Percentiles rank a stretch among this genome's conserved stretches.
phyloP scores from a whole-genome alignment of 1,139 yeast genomes.

The Geotrichum fermentans region DNA sequence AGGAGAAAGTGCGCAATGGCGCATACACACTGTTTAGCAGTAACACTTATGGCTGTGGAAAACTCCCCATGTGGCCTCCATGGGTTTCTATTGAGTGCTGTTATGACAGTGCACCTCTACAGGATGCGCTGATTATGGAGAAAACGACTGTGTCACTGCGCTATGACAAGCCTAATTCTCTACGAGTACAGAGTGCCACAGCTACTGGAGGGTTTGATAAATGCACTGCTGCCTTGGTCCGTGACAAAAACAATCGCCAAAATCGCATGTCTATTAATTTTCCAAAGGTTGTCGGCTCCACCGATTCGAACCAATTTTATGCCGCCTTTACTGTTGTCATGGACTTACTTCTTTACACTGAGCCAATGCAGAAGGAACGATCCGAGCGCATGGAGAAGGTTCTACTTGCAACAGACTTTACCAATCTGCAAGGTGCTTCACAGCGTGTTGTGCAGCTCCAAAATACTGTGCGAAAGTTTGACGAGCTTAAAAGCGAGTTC shows the following conservation, averaged over 20 bases:
- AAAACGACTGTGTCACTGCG: constrained; percentile 59
- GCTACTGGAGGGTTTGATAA: constrained; percentile 5
- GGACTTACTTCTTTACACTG: constrained; percentile 62
- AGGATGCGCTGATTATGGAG: constrained; percentile 55
- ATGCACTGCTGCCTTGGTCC: constrained; percentile 25
- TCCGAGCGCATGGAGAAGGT: constrained; percentile 61
- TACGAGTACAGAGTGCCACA: constrained; percentile 41
- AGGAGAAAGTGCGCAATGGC: constrained; percentile 43
- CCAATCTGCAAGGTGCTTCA: constrained; percentile 55
- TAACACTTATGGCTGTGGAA: constrained; percentile 40
- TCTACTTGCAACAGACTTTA: constrained; percentile 61
- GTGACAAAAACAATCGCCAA: constrained; percentile 37
- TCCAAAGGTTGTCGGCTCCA: constrained; percentile 62
- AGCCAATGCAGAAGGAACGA: constrained; percentile 54
- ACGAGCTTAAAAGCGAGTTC: constrained; percentile 46
- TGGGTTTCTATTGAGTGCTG: constrained; percentile 70
- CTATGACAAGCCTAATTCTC: constrained; percentile 60
- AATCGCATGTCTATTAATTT: constrained; percentile 53
- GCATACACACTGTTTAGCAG: constrained; percentile 42
- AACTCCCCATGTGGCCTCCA: constrained; percentile 66
- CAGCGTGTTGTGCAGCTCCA: constrained; percentile 54
- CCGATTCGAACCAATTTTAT: constrained; percentile 71
- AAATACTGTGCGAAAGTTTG: constrained; percentile 45
- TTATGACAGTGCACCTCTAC: constrained; percentile 57
- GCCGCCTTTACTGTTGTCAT: constrained; percentile 59